These are phyloP conservation scores for Fomes fomentarius DNA, from an alignment of 1,284 basidiomycete species.

Conservation along the genomic window DNA sequence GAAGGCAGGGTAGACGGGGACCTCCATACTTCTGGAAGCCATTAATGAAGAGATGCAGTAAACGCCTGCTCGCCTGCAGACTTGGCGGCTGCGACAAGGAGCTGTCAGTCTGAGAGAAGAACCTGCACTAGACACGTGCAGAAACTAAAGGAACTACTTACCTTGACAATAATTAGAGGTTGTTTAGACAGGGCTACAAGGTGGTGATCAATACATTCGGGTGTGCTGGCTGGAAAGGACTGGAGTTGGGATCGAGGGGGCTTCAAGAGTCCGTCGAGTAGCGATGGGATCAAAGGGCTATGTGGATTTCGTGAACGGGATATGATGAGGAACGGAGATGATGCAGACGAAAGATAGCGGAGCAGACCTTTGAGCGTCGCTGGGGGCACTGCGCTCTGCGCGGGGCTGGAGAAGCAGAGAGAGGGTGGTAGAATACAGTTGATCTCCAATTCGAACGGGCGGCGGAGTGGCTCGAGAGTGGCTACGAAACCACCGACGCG, in stretches of 20 bases:
- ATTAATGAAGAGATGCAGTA: constrained; percentile 28
- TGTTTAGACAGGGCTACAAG: constrained; percentile 17
- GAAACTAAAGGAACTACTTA: constrained; percentile 21
- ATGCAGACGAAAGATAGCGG: not conserved
- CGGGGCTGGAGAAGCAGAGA: constrained; percentile 16
- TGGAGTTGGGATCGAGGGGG: constrained; percentile 19
- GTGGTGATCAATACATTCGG: constrained; percentile 28
- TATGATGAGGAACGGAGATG: constrained; percentile 14
- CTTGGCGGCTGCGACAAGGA: constrained; percentile 25
- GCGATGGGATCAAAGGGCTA: constrained; percentile 29
- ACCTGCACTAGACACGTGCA: constrained; percentile 25
- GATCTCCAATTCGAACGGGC: not conserved
- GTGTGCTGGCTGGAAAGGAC: constrained; percentile 13
- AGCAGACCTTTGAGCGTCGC: constrained; percentile 11
- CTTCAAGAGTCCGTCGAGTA: constrained; percentile 19
- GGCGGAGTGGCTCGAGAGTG: not conserved
- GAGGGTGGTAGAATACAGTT: constrained; percentile 23
- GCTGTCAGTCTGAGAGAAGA: constrained; percentile 22
- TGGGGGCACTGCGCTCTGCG: constrained; percentile 26
- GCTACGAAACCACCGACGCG: constrained; percentile 9
- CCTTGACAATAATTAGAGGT: constrained; percentile 28
- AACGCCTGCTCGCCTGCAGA: constrained; percentile 32
- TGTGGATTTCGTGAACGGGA: constrained; percentile 13
- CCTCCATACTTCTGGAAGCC: constrained; percentile 27
- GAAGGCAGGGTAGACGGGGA: constrained; percentile 27